Evolutionary conservation across 768 basidiomycete genomes (phyloP), one percentile per base, ranked within the genome.

Genomic region (Lyophyllum semitale): DNA sequence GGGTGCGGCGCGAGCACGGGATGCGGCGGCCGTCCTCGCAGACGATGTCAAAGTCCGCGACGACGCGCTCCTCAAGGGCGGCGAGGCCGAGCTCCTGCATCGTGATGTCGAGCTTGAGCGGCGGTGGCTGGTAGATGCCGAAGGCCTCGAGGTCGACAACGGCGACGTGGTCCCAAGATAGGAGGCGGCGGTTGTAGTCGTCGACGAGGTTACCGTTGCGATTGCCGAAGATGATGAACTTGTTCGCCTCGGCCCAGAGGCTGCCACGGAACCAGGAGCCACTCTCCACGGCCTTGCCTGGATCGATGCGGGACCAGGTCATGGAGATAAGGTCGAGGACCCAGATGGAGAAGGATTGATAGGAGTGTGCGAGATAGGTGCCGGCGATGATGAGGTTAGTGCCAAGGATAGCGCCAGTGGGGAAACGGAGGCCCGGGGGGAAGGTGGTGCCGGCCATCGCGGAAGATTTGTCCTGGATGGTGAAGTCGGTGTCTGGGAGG

Each of bases 201-300:
- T 93, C 90, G 5, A 94, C 91, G 23, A 95, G 81, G 65, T 91
- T 94, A 6, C 94, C 91, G 54, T 86, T 77, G 23, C 85, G 82
- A 70, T 97, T 95, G 1, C 96, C 96, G 63, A 98, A 96, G 40
- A 98, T 87, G 52, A 97, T 73, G 56, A 95, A 91, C 66, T 87
- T 87, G 73, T 91, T 96, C 12, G 83, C 79, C 45, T 90, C 88
- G 6, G 88, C 76, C 91, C 92, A 96, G 15, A 95, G 75, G 52
- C 93, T 91, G 22, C 91, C 90, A 22, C 94, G 85, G 71, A 96
- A 97, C 96, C 96, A 98, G 8, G 93, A 96, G 13, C 97, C 96
- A 38, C 83, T 82, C 48, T 87, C 80, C 20, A 98, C 83, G 0
- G 91, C 88, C 62, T 88, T 88, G 13, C 93, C 94, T 0, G 93